A percentile compares a stretch with the other conserved stretches of the same genome.
Evolutionary conservation across 805 yeast genomes (phyloP).

Genomic region (Cyberlindnera bimundalis): DNA sequence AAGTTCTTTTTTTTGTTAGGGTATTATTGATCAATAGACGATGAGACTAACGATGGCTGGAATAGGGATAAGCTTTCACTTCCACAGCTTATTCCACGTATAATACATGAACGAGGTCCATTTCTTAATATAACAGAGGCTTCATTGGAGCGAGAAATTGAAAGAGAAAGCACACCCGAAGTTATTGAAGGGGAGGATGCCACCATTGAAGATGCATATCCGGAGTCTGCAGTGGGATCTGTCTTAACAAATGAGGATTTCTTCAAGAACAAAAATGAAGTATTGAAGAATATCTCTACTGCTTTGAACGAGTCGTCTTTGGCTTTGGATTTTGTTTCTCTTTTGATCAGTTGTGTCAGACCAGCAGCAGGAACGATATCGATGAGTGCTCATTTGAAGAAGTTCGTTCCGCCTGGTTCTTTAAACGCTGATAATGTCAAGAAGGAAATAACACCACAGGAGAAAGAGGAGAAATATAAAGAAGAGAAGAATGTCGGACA

Average conservation of each 20-base stretch:
- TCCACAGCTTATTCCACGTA: conserved; percentile 55
- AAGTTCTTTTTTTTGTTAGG: conserved; percentile 1
- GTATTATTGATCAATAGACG: too few relatives aligned
- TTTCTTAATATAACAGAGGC: conserved; percentile 57
- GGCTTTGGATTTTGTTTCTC: conserved; percentile 81
- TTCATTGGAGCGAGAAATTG: conserved; percentile 29
- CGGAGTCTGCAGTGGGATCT: conserved; percentile 21
- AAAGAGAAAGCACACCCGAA: conserved; percentile 13
- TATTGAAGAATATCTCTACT: conserved; percentile 48
- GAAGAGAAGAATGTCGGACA: conserved; percentile 30
- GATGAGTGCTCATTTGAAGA: conserved; percentile 79
- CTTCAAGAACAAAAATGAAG: conserved; percentile 47
- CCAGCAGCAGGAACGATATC: conserved; percentile 87
- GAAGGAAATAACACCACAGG: conserved; percentile 21
- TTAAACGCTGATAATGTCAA: conserved; percentile 44
- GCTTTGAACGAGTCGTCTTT: conserved; percentile 89
- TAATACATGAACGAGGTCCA: conserved; percentile 54
- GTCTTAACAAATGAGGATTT: conserved; percentile 41
- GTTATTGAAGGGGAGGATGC: conserved; percentile 8
- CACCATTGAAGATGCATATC: conserved; percentile 13
- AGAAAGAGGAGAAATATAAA: conserved; percentile 21
- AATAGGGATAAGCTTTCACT: conserved; percentile 39
- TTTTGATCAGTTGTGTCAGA: conserved; percentile 72
- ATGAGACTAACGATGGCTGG: too few relatives aligned
- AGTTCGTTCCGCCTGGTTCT: conserved; percentile 73